Evolutionary conservation across 2,329 filamentous ascomycete genomes (phyloP).

Genomic region (Colletotrichum sp.): DNA sequence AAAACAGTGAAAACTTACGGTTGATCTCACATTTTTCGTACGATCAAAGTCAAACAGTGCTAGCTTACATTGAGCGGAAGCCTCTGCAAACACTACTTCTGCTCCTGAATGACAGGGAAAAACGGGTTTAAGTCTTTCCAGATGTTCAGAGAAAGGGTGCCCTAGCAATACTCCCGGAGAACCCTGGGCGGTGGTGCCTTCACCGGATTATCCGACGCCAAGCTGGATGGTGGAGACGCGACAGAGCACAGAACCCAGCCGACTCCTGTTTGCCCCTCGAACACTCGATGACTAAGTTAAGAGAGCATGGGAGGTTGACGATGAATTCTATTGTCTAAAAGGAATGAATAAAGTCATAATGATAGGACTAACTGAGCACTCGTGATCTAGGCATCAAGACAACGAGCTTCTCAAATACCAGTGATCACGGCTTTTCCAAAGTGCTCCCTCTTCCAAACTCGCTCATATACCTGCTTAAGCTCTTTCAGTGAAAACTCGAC

Average conservation of each 20-base stretch:
- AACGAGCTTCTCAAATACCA: neutral
- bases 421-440: neutral
- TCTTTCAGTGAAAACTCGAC: neutral
- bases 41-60: neutral
- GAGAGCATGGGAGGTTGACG: neutral
- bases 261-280: neutral
- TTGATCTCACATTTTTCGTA: neutral
- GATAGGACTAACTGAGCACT: neutral
- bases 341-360: accelerated
- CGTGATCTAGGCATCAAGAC: neutral
- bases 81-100: neutral
- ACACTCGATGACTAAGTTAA: neutral
- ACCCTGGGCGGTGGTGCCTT: neutral
- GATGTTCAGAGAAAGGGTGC: neutral
- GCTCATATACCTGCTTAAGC: neutral
- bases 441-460: neutral
- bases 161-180: neutral
- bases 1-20: neutral
- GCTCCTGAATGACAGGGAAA: neutral
- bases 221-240: neutral
- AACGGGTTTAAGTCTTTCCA: neutral
- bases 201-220: neutral
- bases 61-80: neutral
- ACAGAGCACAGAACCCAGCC: neutral
- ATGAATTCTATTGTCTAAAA: neutral